Percentiles rank a stretch among this genome's conserved stretches.
Conservation (phyloP, 192 early-diverging fungal genomes). For the Coemansia sp. region DNA sequence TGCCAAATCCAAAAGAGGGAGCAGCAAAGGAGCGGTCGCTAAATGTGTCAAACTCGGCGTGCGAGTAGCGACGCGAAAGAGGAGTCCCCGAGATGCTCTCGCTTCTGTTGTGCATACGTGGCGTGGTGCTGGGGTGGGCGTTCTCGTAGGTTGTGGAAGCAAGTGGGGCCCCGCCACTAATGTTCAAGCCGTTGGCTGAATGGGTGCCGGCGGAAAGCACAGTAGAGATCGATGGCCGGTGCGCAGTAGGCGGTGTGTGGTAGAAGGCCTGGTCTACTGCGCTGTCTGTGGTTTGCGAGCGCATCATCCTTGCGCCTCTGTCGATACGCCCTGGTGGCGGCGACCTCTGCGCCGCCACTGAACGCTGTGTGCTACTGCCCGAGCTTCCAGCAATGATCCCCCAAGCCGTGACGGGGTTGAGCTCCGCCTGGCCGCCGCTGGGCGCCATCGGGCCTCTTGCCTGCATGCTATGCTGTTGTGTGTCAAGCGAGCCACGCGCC, state of each 20-base stretch:
- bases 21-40: conserved; percentile 30
- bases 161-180: conserved; percentile 1
- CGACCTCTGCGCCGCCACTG: background rate
- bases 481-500: conserved; percentile 9
- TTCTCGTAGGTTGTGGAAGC: background rate
- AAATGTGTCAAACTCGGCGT: conserved; percentile 36
- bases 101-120: background rate
- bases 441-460: background rate
- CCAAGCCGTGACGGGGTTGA: conserved; percentile 32
- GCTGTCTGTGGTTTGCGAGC: conserved; percentile 11
- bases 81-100: conserved; percentile 5
- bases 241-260: conserved; percentile 35
- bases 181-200: conserved; percentile 6
- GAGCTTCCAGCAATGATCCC: conserved; percentile 18
- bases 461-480: conserved; percentile 1
- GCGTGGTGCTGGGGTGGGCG: background rate
- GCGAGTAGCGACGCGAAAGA: conserved; percentile 28
- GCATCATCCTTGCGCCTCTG: conserved; percentile 5
- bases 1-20: conserved; percentile 28
- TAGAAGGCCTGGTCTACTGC: conserved; percentile 20
- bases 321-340: conserved; percentile 18
- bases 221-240: conserved; percentile 43
- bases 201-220: conserved; percentile 13
- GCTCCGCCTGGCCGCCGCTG: conserved; percentile 25
- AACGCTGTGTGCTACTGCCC: conserved; percentile 5